Evolutionary conservation across 2,329 filamentous ascomycete species (phyloP).

Genomic region (Bipolaris oryzae): DNA sequence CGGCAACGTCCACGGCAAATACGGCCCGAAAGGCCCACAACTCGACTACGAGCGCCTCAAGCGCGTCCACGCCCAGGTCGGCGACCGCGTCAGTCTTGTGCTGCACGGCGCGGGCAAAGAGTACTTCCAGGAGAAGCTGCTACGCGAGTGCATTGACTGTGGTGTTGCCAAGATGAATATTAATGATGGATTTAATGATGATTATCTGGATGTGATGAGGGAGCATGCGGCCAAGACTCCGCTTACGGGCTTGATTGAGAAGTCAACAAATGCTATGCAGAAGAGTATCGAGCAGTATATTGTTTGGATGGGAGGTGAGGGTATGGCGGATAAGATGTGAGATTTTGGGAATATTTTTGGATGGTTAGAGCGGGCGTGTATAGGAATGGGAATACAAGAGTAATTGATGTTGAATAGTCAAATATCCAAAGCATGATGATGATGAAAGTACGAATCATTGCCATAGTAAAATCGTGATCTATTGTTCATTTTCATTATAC

Average conservation of each 20-base stretch:
- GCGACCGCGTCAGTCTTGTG: slow-evolving; percentile 58
- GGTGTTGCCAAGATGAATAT: slow-evolving; percentile 65
- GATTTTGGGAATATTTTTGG: not conserved
- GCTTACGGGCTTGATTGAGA: slow-evolving; percentile 61
- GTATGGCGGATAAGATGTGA: slow-evolving; percentile 38
- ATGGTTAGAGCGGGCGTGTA: too few species aligned
- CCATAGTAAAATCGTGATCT: too few species aligned
- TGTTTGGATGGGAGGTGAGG: slow-evolving; percentile 55
- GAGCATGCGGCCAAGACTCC: slow-evolving; percentile 59
- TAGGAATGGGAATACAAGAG: too few species aligned
- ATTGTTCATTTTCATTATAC: too few species aligned
- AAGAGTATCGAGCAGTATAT: slow-evolving; percentile 62
- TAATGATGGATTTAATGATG: slow-evolving; percentile 63
- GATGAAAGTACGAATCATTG: too few species aligned
- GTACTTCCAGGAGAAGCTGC: slow-evolving; percentile 59
- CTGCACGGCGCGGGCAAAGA: slow-evolving; percentile 64
- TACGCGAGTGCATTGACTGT: slow-evolving; percentile 60
- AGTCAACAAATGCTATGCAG: slow-evolving; percentile 61
- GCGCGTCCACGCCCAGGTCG: slow-evolving; percentile 57
- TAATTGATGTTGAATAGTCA: too few species aligned
- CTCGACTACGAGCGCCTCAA: slow-evolving; percentile 43
- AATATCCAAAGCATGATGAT: too few species aligned
- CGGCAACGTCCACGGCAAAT: slow-evolving; percentile 77
- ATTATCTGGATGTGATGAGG: slow-evolving; percentile 55
- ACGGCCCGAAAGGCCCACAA: slow-evolving; percentile 67